Evolutionary conservation across 2,329 filamentous ascomycete genomes (phyloP), one percentile per base, ranked within the genome.

Genomic region (Ramularia collo-cygni): DNA sequence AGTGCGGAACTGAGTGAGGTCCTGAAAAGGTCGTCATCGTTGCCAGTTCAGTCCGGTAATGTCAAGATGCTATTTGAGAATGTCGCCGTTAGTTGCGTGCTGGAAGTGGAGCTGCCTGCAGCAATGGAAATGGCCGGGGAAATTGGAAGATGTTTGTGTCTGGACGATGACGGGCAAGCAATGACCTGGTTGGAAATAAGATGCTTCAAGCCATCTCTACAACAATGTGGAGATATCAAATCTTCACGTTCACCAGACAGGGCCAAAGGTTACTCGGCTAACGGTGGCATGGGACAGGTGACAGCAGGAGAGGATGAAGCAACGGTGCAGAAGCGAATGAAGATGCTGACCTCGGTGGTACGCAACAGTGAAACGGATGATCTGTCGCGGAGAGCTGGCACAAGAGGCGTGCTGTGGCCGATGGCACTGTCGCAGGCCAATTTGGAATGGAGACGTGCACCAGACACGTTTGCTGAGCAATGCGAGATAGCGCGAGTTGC

Each of bases 341-440:
- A 30, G 40, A 12, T 32, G 49, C 47, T 42, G 33, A 52, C 49
- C 44, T 44, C 32, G 27, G 49, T 52, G 26, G 49, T 36, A 52
- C 49, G 40, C 47, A 47, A 32, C 19, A 18, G 29, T 45, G 47
- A 48, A 48, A 47, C 43, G 38, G 9, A 12, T 17, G 36, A 30
- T 13, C 26, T 31, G 38, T 35, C 37, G 38, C 31, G 32, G 37
- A 37, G 30, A 19, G 35, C 19, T 21, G 15, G 38, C 36, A 37
- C 43, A 17, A n/a, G 24, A 29, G 17, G 30, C 19, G 38, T 26
- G 31, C 29, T 39, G 32, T 39, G 43, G 33, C 27, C 43, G 28
- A 32, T 31, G 31, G 27, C 37, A 21, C 15, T 27, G 34, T 34
- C 32, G 31, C 27, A 29, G 35, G 41, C 39, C 18, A 18, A 50